Evolutionary conservation across 2,329 filamentous ascomycete species (phyloP), one percentile per base, ranked within the genome.

Genomic region (Raffaelea ambrosiae): DNA sequence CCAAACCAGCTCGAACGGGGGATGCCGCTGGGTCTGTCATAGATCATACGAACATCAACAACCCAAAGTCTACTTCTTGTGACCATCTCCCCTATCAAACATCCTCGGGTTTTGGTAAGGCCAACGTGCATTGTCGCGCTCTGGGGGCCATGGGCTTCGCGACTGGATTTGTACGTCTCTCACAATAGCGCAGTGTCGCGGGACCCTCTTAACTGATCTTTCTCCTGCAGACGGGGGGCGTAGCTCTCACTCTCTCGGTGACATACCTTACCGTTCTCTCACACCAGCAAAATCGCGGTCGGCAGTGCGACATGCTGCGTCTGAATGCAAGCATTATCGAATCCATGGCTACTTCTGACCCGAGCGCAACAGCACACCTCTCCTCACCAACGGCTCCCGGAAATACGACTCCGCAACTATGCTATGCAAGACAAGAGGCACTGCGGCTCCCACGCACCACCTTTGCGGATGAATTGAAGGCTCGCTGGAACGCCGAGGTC

Each of bases 171-270:
- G 86, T 89, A 74, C 54, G 83, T 70, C 21, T 10, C 18, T 29
- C 38, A 20, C 4, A n/a, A n/a, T n/a, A n/a, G n/a, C n/a, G n/a
- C n/a, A n/a, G n/a, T n/a, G n/a, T n/a, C n/a, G n/a, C n/a, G n/a
- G n/a, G n/a, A n/a, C n/a, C n/a, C 31, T 7, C 10, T 3, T 11
- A 4, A 16, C 18, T n/a, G 22, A 9, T 47, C 11, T 43, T 16
- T n/a, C n/a, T n/a, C n/a, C n/a, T n/a, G n/a, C n/a, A 90, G 85
- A 79, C 84, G 54, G 83, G 85, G 60, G 86, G 86, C 55, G 78
- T 88, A 48, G 84, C 86, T 54, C 71, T 91, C 51, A 89, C 86
- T 43, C 78, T 87, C 51, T 82, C 81, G 40, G 61, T 86, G 51
- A 77, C 86, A 58, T 90, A 88, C 66, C 72, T 90, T 48, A 80